These are phyloP conservation scores for Epichloe brachyelytri DNA, from an alignment of 2,329 filamentous ascomycete species.

Conservation along the genomic window DNA sequence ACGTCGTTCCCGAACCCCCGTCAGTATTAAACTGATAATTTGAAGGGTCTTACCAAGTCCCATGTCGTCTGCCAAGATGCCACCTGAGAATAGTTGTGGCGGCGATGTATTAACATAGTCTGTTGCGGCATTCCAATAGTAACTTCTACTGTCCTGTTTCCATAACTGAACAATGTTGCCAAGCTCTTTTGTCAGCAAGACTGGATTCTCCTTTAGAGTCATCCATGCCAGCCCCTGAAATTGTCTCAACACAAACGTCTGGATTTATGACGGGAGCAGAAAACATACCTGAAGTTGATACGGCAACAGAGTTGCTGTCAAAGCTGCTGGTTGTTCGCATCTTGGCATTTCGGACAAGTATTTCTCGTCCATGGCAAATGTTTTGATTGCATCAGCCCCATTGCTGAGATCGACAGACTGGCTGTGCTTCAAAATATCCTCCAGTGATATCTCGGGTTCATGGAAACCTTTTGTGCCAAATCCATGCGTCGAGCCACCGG, in stretches of 20 bases:
- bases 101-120: slow-evolving; percentile 46
- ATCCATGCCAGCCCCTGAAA: slow-evolving; percentile 69
- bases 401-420: slow-evolving; percentile 55
- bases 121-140: slow-evolving; percentile 47
- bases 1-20: slow-evolving; percentile 45
- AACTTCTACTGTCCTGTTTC: slow-evolving; percentile 39
- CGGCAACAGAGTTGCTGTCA: slow-evolving; percentile 58
- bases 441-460: slow-evolving; percentile 35
- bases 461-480: slow-evolving; percentile 15
- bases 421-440: slow-evolving; percentile 53
- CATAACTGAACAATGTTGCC: slow-evolving; percentile 61
- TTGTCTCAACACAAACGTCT: slow-evolving; percentile 10
- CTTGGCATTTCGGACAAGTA: slow-evolving; percentile 58
- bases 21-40: slow-evolving; percentile 65
- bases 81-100: slow-evolving; percentile 60
- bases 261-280: not conserved
- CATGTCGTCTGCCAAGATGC: slow-evolving; percentile 84
- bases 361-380: slow-evolving; percentile 58
- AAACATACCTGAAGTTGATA: slow-evolving; percentile 54
- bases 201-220: slow-evolving; percentile 59
- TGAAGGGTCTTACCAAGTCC: slow-evolving; percentile 83
- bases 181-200: slow-evolving; percentile 45
- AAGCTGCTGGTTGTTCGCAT: slow-evolving; percentile 51
- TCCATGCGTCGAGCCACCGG: slow-evolving; percentile 25
- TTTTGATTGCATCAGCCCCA: slow-evolving; percentile 51